Conservation (phyloP, 2,329 filamentous ascomycete genomes). For the Ascocoryne sarcoides region DNA sequence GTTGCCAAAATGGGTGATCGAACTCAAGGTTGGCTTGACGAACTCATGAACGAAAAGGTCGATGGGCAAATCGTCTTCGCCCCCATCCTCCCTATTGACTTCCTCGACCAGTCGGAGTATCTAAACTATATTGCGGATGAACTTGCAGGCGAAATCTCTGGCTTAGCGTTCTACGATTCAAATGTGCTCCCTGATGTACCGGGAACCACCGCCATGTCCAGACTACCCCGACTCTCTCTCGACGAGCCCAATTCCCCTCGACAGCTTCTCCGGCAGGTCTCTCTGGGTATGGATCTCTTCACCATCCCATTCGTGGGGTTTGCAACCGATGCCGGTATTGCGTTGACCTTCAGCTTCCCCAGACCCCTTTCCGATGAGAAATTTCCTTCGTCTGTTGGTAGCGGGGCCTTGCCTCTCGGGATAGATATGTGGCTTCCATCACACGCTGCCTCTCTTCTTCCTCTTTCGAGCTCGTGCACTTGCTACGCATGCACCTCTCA, state of each 20-base stretch:
- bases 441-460: conserved; percentile 53
- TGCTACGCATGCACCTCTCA: conserved; percentile 83
- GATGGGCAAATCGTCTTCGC: conserved; percentile 43
- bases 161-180: conserved; percentile 71
- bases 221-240: conserved; percentile 67
- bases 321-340: conserved; percentile 77
- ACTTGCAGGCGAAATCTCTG: conserved; percentile 48
- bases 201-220: conserved; percentile 40
- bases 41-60: conserved; percentile 45
- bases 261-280: conserved; percentile 65
- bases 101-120: conserved; percentile 71
- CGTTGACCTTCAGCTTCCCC: conserved; percentile 71
- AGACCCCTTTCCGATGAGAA: conserved; percentile 22
- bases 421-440: conserved; percentile 65
- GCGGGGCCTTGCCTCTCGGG: conserved; percentile 47
- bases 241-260: conserved; percentile 63
- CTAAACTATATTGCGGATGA: conserved; percentile 62
- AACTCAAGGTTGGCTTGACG: conserved; percentile 72
- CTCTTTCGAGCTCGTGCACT: conserved; percentile 54
- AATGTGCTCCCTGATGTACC: conserved; percentile 61
- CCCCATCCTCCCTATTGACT: conserved; percentile 65
- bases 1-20: conserved; percentile 77
- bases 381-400: conserved; percentile 1
- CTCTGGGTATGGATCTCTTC: conserved; percentile 71
- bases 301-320: conserved; percentile 65